phyloP scores from a whole-genome alignment of 78 protist genomes.

The Diacronema lutheri region DNA sequence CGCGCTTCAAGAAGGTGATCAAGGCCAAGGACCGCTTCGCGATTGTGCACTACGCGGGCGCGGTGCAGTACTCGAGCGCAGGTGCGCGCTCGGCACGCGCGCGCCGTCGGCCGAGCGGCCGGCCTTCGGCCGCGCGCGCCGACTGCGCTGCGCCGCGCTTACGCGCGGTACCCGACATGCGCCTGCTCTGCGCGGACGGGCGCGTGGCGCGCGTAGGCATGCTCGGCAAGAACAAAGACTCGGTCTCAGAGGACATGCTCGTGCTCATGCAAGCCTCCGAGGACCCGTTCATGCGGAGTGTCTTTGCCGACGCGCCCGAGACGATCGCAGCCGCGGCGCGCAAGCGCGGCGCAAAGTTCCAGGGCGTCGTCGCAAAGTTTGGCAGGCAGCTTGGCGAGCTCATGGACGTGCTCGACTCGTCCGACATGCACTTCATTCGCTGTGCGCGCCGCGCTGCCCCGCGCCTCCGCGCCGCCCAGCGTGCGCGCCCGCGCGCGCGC shows the following conservation, averaged over 20 bases:
- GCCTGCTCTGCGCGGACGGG: too few species aligned
- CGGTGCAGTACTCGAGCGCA: not conserved
- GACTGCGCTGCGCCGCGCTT: too few species aligned
- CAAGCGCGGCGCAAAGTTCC: not conserved
- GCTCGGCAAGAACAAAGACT: not conserved
- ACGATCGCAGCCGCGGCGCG: not conserved
- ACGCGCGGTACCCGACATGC: too few species aligned
- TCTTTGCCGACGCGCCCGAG: not conserved
- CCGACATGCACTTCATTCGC: conserved; percentile 30
- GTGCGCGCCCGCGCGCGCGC: too few species aligned
- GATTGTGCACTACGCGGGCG: not conserved
- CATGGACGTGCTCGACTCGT: not conserved
- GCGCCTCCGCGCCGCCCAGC: too few species aligned
- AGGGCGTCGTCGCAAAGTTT: conserved; percentile 20
- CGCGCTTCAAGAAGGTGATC: not conserved
- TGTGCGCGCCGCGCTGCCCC: too few species aligned
- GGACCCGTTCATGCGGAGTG: not conserved
- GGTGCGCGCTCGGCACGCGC: too few species aligned
- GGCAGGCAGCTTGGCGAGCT: conserved; percentile 8
- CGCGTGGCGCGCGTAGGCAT: too few species aligned
- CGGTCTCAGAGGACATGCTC: not conserved
- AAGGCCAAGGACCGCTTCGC: not conserved
- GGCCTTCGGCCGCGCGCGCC: too few species aligned
- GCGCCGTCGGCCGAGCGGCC: too few species aligned
- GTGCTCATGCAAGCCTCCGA: not conserved